Evolutionary conservation across 108 stramenopile species (phyloP), one percentile per base, ranked within the genome.

Genomic region (Skeletonema marinoi): DNA sequence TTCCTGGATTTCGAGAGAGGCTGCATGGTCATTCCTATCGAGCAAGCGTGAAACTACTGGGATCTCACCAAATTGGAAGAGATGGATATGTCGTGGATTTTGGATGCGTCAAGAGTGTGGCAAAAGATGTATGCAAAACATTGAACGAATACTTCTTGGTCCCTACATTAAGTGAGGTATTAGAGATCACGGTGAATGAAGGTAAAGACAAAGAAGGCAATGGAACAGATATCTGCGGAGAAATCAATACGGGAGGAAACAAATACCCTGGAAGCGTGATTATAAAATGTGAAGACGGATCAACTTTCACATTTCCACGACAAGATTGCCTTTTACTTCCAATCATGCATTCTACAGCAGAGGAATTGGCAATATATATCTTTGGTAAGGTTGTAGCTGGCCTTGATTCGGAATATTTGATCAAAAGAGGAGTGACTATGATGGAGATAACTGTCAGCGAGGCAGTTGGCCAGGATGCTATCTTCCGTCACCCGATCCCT

Each of bases 51-150:
- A 81, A 78, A 32, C 74, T 98, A 17, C 35, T 87, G 31, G 97
- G 96, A 59, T 74, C 78, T 35, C 70, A 84, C n/a, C 70, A 77
- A 58, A 84, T 93, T 60, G 77, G 83, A 14, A 35, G 70, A 30
- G 96, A 98, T 81, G 96, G 98, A 33, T 98, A 98, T 78, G 91
- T 98, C 6, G 19, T 98, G 11, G 98, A 98, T 77, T 98, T 96
- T 75, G 98, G 98, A 32, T 86, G 92, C 60, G 84, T 98, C 69
- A 98, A 98, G 82, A 81, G 81, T 58, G 92, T 92, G 1, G 84
- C 81, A 1, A 84, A 91, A 63, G 72, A 77, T 14, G 82, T 98
- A 16, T 98, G 98, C 74, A 96, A 96, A 82, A 66, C 78, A 65
- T 65, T 98, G 68, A 98, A 98, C 78, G 98, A 98, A 73, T 91